phyloP scores from a whole-genome alignment of 345 rosid species.

The Boechera divaricarpa region DNA sequence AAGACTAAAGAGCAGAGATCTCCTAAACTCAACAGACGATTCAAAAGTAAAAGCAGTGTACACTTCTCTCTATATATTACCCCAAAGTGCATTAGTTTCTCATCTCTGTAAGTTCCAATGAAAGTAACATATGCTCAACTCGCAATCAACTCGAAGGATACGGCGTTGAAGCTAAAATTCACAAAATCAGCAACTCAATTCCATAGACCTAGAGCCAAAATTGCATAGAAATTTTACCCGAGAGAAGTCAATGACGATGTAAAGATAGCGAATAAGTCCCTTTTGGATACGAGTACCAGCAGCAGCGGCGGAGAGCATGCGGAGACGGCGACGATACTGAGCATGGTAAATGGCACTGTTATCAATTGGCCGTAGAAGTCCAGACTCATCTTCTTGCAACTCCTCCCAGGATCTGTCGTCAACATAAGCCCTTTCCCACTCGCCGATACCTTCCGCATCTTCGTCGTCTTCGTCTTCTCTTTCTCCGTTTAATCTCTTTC shows the following conservation, averaged over 20 bases:
- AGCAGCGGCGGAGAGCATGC: slow-evolving; percentile 61
- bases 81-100: background rate
- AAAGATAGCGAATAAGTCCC: slow-evolving; percentile 92
- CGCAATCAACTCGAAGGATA: slow-evolving; percentile 2
- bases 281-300: slow-evolving; percentile 79
- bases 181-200: slow-evolving; percentile 6
- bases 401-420: slow-evolving; percentile 92
- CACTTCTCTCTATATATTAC: background rate
- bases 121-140: background rate
- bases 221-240: slow-evolving; percentile 51
- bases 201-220: slow-evolving; percentile 1
- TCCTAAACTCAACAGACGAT: background rate
- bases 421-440: slow-evolving; percentile 79
- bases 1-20: slow-evolving; percentile 28
- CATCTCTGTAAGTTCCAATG: background rate
- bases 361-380: slow-evolving; percentile 77
- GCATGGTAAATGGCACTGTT: slow-evolving; percentile 69
- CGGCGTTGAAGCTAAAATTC: slow-evolving; percentile 1
- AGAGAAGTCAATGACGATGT: slow-evolving; percentile 83
- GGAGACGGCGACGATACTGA: slow-evolving; percentile 74
- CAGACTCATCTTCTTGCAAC: slow-evolving; percentile 92
- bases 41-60: background rate
- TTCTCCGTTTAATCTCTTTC: slow-evolving; percentile 50
- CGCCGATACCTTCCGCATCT: slow-evolving; percentile 61
- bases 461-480: slow-evolving; percentile 76